Conservation (phyloP, 1,139 yeast species). For the Cylindricascospora bacillispora region DNA sequence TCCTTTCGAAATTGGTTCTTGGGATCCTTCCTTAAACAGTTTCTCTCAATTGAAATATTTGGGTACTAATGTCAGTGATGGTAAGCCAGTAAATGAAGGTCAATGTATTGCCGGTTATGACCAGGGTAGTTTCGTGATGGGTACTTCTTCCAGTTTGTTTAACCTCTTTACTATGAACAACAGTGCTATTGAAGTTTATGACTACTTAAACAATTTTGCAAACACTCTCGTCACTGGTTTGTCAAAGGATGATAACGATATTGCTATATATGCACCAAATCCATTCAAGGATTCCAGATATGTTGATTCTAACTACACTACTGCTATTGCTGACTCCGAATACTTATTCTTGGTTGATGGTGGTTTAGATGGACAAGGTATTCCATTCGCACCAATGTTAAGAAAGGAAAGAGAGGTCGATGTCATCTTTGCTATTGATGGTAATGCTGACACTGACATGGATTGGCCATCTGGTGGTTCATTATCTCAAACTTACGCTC, state of each 20-base stretch:
- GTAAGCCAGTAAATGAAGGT: constrained; percentile 29
- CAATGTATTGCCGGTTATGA: constrained; percentile 54
- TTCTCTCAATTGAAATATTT: constrained; percentile 56
- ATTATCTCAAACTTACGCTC: constrained; percentile 45
- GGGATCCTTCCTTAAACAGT: constrained; percentile 62
- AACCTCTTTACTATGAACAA: constrained; percentile 53
- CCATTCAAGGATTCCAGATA: constrained; percentile 37
- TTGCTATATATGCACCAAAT: constrained; percentile 60
- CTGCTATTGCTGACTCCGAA: constrained; percentile 28
- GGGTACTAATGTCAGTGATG: constrained; percentile 51
- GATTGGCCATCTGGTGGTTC: constrained; percentile 72
- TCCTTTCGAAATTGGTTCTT: constrained; percentile 75
- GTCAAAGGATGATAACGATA: constrained; percentile 41
- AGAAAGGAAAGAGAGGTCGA: constrained; percentile 60
- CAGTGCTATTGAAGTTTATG: constrained; percentile 30
- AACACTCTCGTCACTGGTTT: constrained; percentile 31
- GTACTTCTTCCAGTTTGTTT: constrained; percentile 67
- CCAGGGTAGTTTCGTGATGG: constrained; percentile 60
- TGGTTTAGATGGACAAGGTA: constrained; percentile 66
- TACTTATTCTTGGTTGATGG: constrained; percentile 64
- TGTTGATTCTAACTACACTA: constrained; percentile 26
- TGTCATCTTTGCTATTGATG: constrained; percentile 71
- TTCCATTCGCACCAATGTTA: constrained; percentile 67
- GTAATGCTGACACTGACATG: constrained; percentile 56
- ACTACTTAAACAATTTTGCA: constrained; percentile 1